Evolutionary conservation across 768 basidiomycete genomes (phyloP).

Genomic region (Hydnomerulius pinastri): DNA sequence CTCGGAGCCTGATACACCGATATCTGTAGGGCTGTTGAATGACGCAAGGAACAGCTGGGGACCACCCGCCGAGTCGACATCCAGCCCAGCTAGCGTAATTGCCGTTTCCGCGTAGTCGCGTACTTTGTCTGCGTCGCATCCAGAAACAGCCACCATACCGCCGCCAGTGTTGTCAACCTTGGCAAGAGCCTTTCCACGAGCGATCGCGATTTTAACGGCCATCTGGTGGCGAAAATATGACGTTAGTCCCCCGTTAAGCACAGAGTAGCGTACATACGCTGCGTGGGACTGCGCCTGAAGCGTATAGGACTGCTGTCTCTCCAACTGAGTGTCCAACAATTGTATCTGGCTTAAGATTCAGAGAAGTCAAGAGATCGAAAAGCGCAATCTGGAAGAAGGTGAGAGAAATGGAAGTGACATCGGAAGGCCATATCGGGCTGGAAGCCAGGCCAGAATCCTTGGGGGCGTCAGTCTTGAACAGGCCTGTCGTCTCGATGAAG

Average conservation of each 20-base stretch:
- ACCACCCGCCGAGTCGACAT: background rate
- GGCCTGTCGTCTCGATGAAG: constrained; percentile 36
- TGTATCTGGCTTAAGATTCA: constrained; percentile 40
- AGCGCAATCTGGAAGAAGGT: constrained; percentile 49
- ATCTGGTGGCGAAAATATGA: constrained; percentile 11
- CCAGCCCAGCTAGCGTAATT: background rate
- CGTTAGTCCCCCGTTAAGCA: too few species aligned
- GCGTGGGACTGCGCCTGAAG: constrained; percentile 43
- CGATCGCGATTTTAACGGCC: constrained; percentile 46
- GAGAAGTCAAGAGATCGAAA: constrained; percentile 38
- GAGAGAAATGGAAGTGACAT: constrained; percentile 42
- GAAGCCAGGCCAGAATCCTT: constrained; percentile 2
- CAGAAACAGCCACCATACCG: constrained; percentile 45
- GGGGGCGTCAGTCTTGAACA: constrained; percentile 31
- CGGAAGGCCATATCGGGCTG: constrained; percentile 32
- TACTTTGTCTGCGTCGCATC: constrained; percentile 33
- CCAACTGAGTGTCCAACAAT: constrained; percentile 52
- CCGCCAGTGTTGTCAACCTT: constrained; percentile 35
- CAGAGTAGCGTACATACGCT: constrained; percentile 4
- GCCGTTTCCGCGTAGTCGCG: background rate
- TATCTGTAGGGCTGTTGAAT: constrained; percentile 40
- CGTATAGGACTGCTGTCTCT: constrained; percentile 45
- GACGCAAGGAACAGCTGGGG: constrained; percentile 40
- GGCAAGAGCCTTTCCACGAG: constrained; percentile 40
- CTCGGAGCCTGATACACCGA: constrained; percentile 41